Percentiles rank a stretch among this genome's conserved stretches.
Evolutionary conservation across 75 land plant species (phyloP).

Genomic region (Sequoiadendron giganteum): DNA sequence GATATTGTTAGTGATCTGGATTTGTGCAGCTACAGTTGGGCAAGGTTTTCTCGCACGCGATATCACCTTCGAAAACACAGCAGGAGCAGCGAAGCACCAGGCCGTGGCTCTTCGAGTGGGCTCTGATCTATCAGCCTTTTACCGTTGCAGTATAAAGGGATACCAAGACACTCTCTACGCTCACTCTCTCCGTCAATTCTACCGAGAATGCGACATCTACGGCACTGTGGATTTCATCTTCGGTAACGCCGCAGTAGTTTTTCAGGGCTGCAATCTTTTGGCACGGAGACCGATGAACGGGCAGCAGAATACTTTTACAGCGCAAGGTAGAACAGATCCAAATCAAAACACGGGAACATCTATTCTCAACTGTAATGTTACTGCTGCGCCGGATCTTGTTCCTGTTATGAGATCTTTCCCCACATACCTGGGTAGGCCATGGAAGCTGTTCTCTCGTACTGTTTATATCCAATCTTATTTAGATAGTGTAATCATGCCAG

Average conservation of each 20-base stretch:
- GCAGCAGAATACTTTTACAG: constrained; percentile 41
- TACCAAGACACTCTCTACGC: constrained; percentile 76
- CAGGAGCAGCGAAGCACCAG: constrained; percentile 59
- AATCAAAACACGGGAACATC: constrained; percentile 53
- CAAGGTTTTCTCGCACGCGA: constrained; percentile 43
- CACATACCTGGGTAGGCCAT: constrained; percentile 74
- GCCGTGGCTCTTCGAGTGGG: constrained; percentile 58
- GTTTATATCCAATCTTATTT: constrained; percentile 56
- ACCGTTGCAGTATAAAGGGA: constrained; percentile 44
- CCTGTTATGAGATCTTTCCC: constrained; percentile 3
- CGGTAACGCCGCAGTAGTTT: constrained; percentile 63
- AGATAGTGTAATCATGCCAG: constrained; percentile 44
- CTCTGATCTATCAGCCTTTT: constrained; percentile 45
- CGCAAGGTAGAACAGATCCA: constrained; percentile 49
- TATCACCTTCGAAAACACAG: constrained; percentile 55
- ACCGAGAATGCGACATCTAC: constrained; percentile 54
- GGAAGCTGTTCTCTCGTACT: constrained; percentile 55
- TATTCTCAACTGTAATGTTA: constrained; percentile 47
- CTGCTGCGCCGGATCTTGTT: constrained; percentile 38
- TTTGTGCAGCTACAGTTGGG: constrained; percentile 36
- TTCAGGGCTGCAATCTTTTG: constrained; percentile 49
- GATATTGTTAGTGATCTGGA: neutral
- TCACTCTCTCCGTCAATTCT: constrained; percentile 67
- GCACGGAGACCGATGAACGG: constrained; percentile 29
- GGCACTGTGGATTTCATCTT: constrained; percentile 83